Percentiles rank a stretch among this genome's conserved stretches.
Evolutionary conservation across 768 basidiomycete genomes (phyloP).

Genomic region (Kwoniella heveanensis): DNA sequence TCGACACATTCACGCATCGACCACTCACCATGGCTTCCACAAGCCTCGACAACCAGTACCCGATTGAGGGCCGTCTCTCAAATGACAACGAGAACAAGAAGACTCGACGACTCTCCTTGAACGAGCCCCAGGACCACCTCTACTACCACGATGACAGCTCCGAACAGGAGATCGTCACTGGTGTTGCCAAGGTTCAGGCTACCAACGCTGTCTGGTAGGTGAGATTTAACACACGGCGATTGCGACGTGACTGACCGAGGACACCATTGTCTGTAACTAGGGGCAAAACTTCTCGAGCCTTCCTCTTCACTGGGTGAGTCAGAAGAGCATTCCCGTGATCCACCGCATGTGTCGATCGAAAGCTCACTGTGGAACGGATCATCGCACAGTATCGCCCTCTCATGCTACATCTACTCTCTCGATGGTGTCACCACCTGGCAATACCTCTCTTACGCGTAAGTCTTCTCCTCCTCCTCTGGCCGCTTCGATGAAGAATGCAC

Average conservation of each 20-base stretch:
- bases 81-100: conserved; percentile 18
- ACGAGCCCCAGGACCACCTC: conserved; percentile 2
- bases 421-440: conserved; percentile 69
- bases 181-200: conserved; percentile 47
- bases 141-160: conserved; percentile 20
- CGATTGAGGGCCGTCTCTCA: background rate
- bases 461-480: too few relatives aligned
- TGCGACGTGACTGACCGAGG: too few relatives aligned
- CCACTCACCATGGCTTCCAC: background rate
- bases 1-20: background rate
- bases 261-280: too few relatives aligned
- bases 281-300: conserved; percentile 65
- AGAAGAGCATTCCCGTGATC: background rate
- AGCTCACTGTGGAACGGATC: background rate
- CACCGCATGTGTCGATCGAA: background rate
- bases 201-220: conserved; percentile 46
- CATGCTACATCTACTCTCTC: conserved; percentile 75
- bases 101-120: background rate
- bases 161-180: conserved; percentile 25
- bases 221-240: background rate
- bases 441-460: conserved; percentile 66
- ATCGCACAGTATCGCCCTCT: conserved; percentile 62
- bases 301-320: conserved; percentile 64
- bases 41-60: background rate
- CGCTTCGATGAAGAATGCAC: too few relatives aligned